Base-by-base conservation (phyloP, 805 yeast species). In the Ogataea henricii region DNA sequence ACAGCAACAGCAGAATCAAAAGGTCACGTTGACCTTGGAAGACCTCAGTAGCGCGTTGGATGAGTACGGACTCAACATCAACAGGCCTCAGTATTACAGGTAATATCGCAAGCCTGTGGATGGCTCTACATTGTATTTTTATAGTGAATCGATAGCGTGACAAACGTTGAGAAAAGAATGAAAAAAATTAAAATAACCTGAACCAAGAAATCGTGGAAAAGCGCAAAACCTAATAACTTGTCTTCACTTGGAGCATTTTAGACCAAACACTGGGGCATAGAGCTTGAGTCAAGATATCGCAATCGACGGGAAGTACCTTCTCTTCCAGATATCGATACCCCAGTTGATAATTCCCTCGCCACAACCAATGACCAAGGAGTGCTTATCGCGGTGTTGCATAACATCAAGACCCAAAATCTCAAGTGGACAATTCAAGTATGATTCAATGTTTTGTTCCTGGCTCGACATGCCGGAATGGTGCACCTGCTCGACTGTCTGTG, bases 31-130 rank as follows among this genome's bases (percentile, higher is more conserved):
- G 50, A 91, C 97, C 0, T 88, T 90, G 81, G 96, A 90, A 53
- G 98, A 94, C 63, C 74, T 94, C 60, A 85, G 96, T 57, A 87
- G 89, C 64, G 98, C 98, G 1, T 73, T 95, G 51, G 81, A 89
- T 38, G 99, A 94, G 63, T 94, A 94, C 62, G 73, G 73, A 2
- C 53, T 94, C 56, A 91, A 94, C 60, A 82, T 94, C 4, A 80
- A 85, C 53, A 79, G 97, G 59, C 98, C 99, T 0, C 98, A 90
- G 56, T 94, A 91, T 66, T 94, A 94, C 69, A 83, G 97, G 57
- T 92, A 68, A 42, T 32, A 13, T n/a, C 29, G 10, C 29, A 18
- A 34, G 40, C 18, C 35, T 33, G n/a, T 12, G 10, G 27, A 25
- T 25, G 10, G 10, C 9, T 21, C 26, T n/a, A 30, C 34, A 30